Evolutionary conservation across 2,329 filamentous ascomycete genomes (phyloP).

Genomic region (Diaporthe capsici): DNA sequence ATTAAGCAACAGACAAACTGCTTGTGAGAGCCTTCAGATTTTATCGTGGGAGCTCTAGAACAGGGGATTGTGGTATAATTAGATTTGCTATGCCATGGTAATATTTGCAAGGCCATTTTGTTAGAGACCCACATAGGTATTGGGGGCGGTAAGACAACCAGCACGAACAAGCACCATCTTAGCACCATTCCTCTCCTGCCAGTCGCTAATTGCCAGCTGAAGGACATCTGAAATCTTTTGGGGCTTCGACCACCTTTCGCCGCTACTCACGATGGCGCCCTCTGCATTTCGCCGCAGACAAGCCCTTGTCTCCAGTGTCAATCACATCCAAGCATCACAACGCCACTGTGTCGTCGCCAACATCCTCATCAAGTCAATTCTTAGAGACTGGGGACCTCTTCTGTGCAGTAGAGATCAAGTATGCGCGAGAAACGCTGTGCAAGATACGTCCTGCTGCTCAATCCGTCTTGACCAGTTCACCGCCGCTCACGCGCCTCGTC

Average conservation of each 20-base stretch:
- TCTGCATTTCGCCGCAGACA: not conserved
- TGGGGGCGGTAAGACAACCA: not conserved
- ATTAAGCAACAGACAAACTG: not conserved
- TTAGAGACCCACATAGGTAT: not conserved
- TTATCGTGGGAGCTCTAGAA: not conserved
- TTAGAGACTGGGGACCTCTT: not conserved
- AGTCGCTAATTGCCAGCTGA: rapidly evolving
- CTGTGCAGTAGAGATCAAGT: rapidly evolving
- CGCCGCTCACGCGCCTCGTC: too few species aligned
- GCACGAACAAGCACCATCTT: not conserved
- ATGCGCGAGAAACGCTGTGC: too few species aligned
- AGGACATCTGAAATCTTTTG: too few species aligned
- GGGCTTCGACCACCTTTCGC: not conserved
- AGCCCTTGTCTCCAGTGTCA: not conserved
- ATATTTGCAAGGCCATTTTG: not conserved
- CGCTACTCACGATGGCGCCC: too few species aligned
- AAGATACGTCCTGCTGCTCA: too few species aligned
- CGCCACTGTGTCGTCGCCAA: not conserved
- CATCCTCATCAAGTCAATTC: not conserved
- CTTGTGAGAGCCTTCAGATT: not conserved
- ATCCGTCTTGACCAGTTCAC: not conserved
- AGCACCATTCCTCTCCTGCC: too few species aligned
- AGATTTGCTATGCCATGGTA: not conserved
- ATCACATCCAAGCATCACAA: not conserved
- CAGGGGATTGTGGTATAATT: rapidly evolving